A percentile compares a stretch with the other conserved stretches of the same genome.
These are phyloP conservation scores for Trichomonas tenax DNA, from an alignment of 208 protist genomes.

Conservation along the genomic window DNA sequence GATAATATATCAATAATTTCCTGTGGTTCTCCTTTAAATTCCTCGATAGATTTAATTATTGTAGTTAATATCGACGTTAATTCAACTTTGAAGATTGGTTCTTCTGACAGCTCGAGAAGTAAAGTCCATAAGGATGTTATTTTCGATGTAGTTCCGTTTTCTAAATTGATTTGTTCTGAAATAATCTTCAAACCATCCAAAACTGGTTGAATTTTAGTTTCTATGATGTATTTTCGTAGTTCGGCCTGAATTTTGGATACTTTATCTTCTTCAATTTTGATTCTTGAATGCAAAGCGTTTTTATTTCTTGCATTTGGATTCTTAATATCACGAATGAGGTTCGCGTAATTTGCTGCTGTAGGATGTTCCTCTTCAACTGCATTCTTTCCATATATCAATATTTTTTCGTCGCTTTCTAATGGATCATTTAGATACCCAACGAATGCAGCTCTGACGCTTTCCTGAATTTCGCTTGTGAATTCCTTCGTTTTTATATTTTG, in stretches of 20 bases:
- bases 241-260: background rate
- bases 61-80: background rate
- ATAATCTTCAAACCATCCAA: background rate
- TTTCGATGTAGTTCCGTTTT: background rate
- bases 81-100: background rate
- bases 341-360: background rate
- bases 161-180: background rate
- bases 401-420: background rate
- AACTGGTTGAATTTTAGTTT: background rate
- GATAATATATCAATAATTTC: background rate
- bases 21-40: background rate
- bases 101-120: background rate
- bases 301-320: background rate
- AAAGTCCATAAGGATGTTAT: background rate
- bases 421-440: background rate
- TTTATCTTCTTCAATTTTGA: background rate
- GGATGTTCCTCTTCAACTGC: background rate
- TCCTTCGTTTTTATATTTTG: background rate
- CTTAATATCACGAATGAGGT: background rate
- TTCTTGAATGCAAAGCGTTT: background rate
- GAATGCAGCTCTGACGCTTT: background rate
- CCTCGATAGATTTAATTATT: background rate
- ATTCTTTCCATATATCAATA: background rate
- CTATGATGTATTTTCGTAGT: background rate
- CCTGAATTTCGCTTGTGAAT: background rate